These are phyloP conservation scores for Phytophthora melonis DNA, from an alignment of 352 stramenopile genomes.

Conservation along the genomic window DNA sequence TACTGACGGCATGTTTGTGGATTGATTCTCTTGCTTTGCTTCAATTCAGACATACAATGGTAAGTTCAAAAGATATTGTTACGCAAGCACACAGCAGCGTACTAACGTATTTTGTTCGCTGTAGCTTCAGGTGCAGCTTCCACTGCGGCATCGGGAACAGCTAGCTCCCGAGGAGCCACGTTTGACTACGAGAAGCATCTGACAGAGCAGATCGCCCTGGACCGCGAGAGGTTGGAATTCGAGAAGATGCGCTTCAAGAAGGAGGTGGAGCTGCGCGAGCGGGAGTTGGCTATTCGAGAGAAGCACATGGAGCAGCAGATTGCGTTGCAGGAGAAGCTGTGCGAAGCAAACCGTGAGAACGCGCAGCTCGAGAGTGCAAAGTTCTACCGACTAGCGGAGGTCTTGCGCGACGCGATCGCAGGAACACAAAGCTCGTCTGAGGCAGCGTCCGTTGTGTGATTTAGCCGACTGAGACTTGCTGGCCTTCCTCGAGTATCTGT, in stretches of 20 bases:
- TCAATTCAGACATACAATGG: constrained; percentile 37
- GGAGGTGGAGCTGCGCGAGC: constrained; percentile 76
- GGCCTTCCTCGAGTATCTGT: background rate
- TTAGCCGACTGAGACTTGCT: background rate
- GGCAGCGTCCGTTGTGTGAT: constrained; percentile 53
- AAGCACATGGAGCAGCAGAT: constrained; percentile 75
- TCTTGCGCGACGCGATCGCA: constrained; percentile 63
- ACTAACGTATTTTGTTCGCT: constrained; percentile 1
- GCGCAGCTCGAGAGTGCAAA: constrained; percentile 62
- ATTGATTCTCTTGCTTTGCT: constrained; percentile 4
- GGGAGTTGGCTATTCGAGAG: constrained; percentile 66
- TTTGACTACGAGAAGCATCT: constrained; percentile 86
- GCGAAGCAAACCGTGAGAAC: constrained; percentile 51
- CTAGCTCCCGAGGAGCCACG: constrained; percentile 36
- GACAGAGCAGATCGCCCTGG: constrained; percentile 72
- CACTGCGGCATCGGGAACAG: constrained; percentile 12
- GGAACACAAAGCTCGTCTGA: constrained; percentile 39
- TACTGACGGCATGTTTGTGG: background rate
- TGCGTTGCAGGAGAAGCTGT: constrained; percentile 63
- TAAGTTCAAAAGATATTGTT: constrained; percentile 6
- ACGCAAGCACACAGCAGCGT: background rate
- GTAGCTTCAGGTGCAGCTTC: constrained; percentile 25
- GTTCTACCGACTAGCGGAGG: constrained; percentile 68
- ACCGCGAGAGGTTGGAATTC: constrained; percentile 78
- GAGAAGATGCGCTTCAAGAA: constrained; percentile 81